Evolutionary conservation across 2,329 filamentous ascomycete genomes (phyloP).

Genomic region (Fusarium xyrophilum): DNA sequence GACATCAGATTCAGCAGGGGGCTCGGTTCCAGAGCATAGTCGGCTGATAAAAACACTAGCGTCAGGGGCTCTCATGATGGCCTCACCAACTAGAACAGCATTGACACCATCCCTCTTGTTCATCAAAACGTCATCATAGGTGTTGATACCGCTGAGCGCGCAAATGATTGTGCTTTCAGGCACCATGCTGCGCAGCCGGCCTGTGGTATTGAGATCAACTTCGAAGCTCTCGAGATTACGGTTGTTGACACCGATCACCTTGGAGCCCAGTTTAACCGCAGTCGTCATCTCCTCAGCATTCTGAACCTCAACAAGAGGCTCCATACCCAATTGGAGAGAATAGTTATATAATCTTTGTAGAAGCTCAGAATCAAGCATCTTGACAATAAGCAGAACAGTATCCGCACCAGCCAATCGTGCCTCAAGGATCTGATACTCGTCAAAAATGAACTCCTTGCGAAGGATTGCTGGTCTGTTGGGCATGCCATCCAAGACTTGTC

Average conservation of each 20-base stretch:
- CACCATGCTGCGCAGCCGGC: slow-evolving; percentile 84
- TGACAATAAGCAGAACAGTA: slow-evolving; percentile 94
- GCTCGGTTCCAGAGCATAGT: slow-evolving; percentile 70
- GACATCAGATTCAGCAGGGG: slow-evolving; percentile 45
- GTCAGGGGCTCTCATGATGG: slow-evolving; percentile 89
- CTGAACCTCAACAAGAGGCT: slow-evolving; percentile 96
- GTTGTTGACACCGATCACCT: slow-evolving; percentile 97
- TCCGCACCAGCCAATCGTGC: slow-evolving; percentile 92
- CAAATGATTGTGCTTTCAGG: slow-evolving; percentile 87
- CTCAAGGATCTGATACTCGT: slow-evolving; percentile 97
- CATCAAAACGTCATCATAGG: slow-evolving; percentile 83
- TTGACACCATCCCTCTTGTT: slow-evolving; percentile 91
- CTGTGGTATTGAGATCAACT: slow-evolving; percentile 92
- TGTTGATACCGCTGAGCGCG: slow-evolving; percentile 92
- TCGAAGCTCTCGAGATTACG: slow-evolving; percentile 96
- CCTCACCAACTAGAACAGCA: slow-evolving; percentile 92
- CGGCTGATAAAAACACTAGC: slow-evolving; percentile 83
- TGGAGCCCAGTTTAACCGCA: slow-evolving; percentile 83
- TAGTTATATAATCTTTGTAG: slow-evolving; percentile 85
- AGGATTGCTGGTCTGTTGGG: slow-evolving; percentile 90
- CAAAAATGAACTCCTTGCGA: slow-evolving; percentile 96
- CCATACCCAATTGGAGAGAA: slow-evolving; percentile 91
- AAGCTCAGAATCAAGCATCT: slow-evolving; percentile 85
- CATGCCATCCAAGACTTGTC: slow-evolving; percentile 89
- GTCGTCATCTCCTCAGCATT: slow-evolving; percentile 90